Conservation (phyloP, 495 filamentous ascomycete species). For the Lasiosphaeria miniovina region DNA sequence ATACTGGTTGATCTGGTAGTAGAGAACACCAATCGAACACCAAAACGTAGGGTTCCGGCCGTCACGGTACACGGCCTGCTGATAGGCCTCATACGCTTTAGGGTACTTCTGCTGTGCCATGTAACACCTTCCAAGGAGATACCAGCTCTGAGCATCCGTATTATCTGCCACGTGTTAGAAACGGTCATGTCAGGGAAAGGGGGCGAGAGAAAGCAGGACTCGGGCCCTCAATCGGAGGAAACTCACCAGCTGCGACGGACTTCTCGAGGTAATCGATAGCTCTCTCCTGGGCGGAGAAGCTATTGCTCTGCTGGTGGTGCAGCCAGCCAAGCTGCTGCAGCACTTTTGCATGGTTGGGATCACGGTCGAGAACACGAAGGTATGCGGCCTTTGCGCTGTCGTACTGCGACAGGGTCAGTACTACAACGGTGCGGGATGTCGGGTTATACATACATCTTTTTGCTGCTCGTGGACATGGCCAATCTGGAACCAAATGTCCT, state of each 20-base stretch:
- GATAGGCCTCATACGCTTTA: conserved; percentile 98
- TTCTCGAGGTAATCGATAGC: conserved; percentile 98
- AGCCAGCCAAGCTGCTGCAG: conserved; percentile 98
- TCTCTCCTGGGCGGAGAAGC: conserved; percentile 85
- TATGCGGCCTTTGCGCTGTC: conserved; percentile 90
- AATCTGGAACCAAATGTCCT: conserved; percentile 99
- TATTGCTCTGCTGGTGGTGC: conserved; percentile 90
- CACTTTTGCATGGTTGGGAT: conserved; percentile 96
- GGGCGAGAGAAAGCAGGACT: background rate
- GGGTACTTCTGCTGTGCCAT: conserved; percentile 99
- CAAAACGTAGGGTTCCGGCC: conserved; percentile 98
- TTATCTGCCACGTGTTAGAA: conserved; percentile 64
- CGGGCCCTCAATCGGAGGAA: background rate
- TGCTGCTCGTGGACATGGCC: conserved; percentile 98
- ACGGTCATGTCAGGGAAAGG: conserved; percentile 8
- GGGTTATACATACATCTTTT: conserved; percentile 75
- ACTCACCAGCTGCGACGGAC: conserved; percentile 88
- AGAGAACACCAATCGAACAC: conserved; percentile 99
- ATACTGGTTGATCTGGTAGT: conserved; percentile 99
- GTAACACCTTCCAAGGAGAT: conserved; percentile 94
- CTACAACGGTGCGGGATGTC: conserved; percentile 18
- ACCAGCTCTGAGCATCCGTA: conserved; percentile 96
- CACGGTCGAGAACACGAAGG: conserved; percentile 85
- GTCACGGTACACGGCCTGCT: conserved; percentile 97
- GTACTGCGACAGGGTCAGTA: conserved; percentile 58